These are phyloP conservation scores for Solanum pennellii DNA, from an alignment of 257 asterid species.

Conservation along the genomic window DNA sequence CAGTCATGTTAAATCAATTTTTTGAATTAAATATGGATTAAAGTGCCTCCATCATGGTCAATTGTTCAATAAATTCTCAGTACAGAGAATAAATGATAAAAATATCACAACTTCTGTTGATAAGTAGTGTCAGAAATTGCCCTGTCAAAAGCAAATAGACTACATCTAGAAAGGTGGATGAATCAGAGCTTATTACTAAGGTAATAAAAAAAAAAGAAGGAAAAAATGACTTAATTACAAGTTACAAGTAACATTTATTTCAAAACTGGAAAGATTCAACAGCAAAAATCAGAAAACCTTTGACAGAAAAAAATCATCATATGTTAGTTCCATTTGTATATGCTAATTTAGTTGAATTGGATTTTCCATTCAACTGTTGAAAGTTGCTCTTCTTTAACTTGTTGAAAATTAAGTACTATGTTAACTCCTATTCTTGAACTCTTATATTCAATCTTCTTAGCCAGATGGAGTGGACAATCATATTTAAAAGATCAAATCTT, in stretches of 20 bases:
- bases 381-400: not conserved
- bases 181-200: not conserved
- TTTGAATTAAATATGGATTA: not conserved
- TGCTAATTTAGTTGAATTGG: not conserved
- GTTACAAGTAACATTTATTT: not conserved
- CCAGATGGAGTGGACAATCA: conserved; percentile 79
- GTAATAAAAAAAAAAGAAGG: not conserved
- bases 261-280: not conserved
- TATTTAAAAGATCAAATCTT: conserved; percentile 57
- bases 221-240: not conserved
- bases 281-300: not conserved
- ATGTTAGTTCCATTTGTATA: not conserved
- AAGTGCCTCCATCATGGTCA: not conserved
- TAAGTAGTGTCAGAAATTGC: not conserved
- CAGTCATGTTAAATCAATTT: not conserved
- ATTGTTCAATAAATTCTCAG: not conserved
- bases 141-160: not conserved
- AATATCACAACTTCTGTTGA: not conserved
- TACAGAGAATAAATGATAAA: no score
- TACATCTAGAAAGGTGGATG: not conserved
- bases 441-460: conserved; percentile 53
- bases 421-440: conserved; percentile 5
- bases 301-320: not conserved
- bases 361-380: not conserved
- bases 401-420: not conserved